These are phyloP conservation scores for Monilinia fructigena DNA, from an alignment of 2,329 filamentous ascomycete genomes.

Conservation along the genomic window DNA sequence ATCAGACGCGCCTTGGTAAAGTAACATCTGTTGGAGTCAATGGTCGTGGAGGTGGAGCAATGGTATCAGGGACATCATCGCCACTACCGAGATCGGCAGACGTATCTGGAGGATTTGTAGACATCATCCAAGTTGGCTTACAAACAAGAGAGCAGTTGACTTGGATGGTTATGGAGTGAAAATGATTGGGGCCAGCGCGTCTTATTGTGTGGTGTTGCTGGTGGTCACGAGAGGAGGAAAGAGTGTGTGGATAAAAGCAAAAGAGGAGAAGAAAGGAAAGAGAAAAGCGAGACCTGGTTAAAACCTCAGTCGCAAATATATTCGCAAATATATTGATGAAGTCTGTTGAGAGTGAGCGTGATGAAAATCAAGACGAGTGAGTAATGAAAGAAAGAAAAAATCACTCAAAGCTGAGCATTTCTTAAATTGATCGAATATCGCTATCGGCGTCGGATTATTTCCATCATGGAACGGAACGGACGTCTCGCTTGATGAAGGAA, in stretches of 20 bases:
- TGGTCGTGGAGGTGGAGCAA: background rate
- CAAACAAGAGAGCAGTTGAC: background rate
- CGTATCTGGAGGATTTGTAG: background rate
- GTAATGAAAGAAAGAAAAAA: background rate
- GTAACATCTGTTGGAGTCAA: background rate
- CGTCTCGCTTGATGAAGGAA: background rate
- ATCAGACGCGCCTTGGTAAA: background rate
- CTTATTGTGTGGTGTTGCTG: background rate
- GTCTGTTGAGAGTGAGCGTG: background rate
- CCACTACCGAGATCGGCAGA: background rate
- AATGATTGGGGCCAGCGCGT: too few species aligned
- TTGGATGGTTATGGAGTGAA: too few species aligned
- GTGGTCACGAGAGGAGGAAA: background rate
- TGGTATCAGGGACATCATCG: background rate
- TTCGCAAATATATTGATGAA: background rate
- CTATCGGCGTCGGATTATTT: background rate
- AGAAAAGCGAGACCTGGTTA: too few species aligned
- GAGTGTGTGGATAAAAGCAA: background rate
- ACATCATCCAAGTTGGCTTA: background rate
- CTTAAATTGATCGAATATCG: background rate
- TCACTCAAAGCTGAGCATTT: background rate
- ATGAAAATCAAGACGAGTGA: too few species aligned
- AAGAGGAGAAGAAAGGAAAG: too few species aligned
- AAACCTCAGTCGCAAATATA: too few species aligned
- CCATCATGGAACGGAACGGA: background rate